These are phyloP conservation scores for Allium fistulosum DNA, from an alignment of 106 monocot species.

Conservation along the genomic window DNA sequence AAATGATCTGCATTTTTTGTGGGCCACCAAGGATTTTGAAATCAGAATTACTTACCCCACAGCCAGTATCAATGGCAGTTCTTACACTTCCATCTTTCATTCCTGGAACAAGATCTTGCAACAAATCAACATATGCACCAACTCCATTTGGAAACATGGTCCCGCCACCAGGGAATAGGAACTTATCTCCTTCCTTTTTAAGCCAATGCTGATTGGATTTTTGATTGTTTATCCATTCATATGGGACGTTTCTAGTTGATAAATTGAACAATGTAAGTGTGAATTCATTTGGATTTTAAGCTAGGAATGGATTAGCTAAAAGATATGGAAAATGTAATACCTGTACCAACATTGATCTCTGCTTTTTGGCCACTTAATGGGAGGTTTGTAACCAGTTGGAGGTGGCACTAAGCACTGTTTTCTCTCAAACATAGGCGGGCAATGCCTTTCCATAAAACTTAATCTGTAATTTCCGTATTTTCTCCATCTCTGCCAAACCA, in stretches of 20 bases:
- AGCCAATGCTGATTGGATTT: slow-evolving; percentile 90
- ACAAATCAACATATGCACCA: slow-evolving; percentile 62
- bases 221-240: slow-evolving; percentile 81
- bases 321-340: slow-evolving; percentile 15
- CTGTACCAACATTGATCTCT: slow-evolving; percentile 89
- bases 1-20: too few species aligned
- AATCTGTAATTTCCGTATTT: slow-evolving; percentile 75
- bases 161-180: slow-evolving; percentile 79
- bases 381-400: slow-evolving; percentile 67
- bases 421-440: slow-evolving; percentile 57
- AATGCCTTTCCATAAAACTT: slow-evolving; percentile 84
- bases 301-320: background rate
- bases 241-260: slow-evolving; percentile 62
- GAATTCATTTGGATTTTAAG: too few species aligned
- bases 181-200: slow-evolving; percentile 72
- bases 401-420: slow-evolving; percentile 85
- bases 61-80: slow-evolving; percentile 90
- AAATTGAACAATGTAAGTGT: background rate
- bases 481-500: slow-evolving; percentile 54
- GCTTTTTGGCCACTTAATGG: slow-evolving; percentile 91
- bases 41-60: slow-evolving; percentile 50
- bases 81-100: slow-evolving; percentile 82
- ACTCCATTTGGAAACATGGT: slow-evolving; percentile 88
- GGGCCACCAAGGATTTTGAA: too few species aligned
- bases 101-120: slow-evolving; percentile 69